These are phyloP conservation scores for Bonia amplexicaulis DNA, from an alignment of 176 grass and related monocot genomes.

Conservation along the genomic window DNA sequence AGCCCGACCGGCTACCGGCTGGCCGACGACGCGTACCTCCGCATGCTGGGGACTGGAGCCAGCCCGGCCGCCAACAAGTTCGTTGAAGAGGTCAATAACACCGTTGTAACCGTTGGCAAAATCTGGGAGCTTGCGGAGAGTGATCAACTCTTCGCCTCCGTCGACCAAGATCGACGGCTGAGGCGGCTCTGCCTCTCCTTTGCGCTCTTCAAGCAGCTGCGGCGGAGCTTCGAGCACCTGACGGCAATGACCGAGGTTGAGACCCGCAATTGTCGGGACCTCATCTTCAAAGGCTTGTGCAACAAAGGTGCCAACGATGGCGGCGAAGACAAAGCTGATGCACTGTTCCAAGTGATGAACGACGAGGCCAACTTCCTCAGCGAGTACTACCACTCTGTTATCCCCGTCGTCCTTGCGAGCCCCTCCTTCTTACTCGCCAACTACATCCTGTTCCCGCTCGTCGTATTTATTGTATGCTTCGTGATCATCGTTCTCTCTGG, in stretches of 20 bases:
- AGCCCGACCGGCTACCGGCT: background rate
- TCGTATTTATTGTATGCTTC: background rate
- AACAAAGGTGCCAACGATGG: background rate
- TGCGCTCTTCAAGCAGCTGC: conserved; percentile 24
- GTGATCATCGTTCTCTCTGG: background rate
- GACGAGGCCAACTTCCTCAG: conserved; percentile 2
- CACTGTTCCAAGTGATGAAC: background rate
- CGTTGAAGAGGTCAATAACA: background rate
- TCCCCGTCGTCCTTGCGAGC: background rate
- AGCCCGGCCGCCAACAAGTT: background rate
- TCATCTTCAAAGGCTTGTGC: background rate
- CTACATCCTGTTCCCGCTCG: background rate
- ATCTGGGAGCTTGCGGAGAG: background rate
- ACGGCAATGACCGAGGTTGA: background rate
- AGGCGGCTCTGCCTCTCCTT: conserved; percentile 35
- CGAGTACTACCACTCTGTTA: conserved; percentile 21
- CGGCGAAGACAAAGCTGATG: background rate
- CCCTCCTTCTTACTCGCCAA: background rate
- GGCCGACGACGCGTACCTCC: background rate
- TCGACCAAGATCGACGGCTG: background rate
- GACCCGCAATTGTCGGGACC: background rate
- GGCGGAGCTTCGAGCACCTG: conserved; percentile 8
- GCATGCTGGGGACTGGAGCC: background rate
- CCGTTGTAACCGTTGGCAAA: conserved; percentile 2
- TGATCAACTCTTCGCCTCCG: background rate